Conservation (phyloP, 306 rosid genomes). For the Vachellia collinsii region DNA sequence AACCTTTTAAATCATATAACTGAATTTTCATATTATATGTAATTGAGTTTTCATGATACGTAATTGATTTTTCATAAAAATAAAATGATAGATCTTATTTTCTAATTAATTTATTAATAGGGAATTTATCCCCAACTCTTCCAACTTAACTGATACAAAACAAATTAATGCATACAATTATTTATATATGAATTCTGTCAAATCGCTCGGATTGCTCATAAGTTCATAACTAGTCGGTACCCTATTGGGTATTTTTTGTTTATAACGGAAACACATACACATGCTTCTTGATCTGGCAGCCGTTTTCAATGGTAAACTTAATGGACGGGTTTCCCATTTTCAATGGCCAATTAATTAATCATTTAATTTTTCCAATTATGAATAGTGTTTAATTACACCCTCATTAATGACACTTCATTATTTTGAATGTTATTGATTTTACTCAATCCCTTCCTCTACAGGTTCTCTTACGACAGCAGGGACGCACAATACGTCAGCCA, state of each 20-base stretch:
- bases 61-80: too few relatives aligned
- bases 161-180: background rate
- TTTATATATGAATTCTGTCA: background rate
- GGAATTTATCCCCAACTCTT: too few relatives aligned
- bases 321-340: background rate
- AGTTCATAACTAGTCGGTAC: background rate
- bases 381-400: background rate
- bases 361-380: background rate
- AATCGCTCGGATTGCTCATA: background rate
- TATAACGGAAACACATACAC: background rate
- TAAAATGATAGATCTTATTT: too few relatives aligned
- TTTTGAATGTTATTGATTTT: background rate
- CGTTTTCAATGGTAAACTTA: background rate
- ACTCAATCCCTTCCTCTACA: background rate
- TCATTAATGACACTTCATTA: background rate
- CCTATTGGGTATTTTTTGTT: background rate
- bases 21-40: too few relatives aligned
- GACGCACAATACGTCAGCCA: background rate
- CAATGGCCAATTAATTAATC: background rate
- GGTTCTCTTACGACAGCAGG: background rate
- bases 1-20: too few relatives aligned
- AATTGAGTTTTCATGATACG: too few relatives aligned
- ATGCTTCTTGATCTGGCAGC: slow-evolving; percentile 1
- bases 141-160: background rate
- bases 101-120: too few relatives aligned